These are phyloP conservation scores for Mortierella sp. DNA, from an alignment of 371 early-diverging fungal genomes.

Conservation along the genomic window DNA sequence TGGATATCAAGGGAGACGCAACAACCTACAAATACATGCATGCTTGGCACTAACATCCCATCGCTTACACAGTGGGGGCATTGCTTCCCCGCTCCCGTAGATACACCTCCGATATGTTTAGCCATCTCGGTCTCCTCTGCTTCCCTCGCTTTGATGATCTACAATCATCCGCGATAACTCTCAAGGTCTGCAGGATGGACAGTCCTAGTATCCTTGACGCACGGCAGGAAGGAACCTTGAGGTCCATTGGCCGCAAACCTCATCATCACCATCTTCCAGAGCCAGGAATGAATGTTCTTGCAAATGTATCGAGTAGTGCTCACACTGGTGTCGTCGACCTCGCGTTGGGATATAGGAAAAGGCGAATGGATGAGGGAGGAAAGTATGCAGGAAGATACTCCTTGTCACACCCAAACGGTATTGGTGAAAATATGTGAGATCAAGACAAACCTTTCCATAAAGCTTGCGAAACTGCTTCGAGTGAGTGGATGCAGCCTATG, in stretches of 20 bases:
- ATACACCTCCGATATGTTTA: too few relatives aligned
- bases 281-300: background rate
- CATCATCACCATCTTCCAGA: background rate
- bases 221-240: background rate
- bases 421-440: too few relatives aligned
- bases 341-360: background rate
- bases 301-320: background rate
- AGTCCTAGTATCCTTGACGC: background rate
- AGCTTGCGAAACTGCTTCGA: background rate
- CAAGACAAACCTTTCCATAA: background rate
- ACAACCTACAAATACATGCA: too few relatives aligned
- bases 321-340: background rate
- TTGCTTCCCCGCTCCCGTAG: background rate
- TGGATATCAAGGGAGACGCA: too few relatives aligned
- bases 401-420: too few relatives aligned
- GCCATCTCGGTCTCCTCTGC: background rate
- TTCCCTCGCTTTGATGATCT: background rate
- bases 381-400: too few relatives aligned
- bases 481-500: background rate
- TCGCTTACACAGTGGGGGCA: background rate
- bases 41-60: background rate
- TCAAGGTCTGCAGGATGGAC: background rate
- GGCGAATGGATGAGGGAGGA: background rate
- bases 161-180: background rate
- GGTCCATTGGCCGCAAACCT: background rate